Evolutionary conservation across 2,329 filamentous ascomycete species (phyloP).

Genomic region (Pseudocercospora fijiensis): DNA sequence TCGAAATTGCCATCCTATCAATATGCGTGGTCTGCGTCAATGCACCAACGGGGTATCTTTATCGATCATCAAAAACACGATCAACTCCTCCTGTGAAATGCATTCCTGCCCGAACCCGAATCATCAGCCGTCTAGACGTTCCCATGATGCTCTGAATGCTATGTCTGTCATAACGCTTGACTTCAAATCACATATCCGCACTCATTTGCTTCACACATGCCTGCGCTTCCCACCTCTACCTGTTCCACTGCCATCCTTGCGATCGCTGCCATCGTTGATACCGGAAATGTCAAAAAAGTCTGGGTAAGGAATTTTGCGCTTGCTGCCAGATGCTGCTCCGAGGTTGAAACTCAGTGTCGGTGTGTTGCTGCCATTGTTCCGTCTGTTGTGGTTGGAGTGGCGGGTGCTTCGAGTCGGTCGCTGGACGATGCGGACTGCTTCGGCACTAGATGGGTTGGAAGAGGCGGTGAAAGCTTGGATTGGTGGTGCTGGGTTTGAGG

Average conservation of each 20-base stretch:
- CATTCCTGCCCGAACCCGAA: background rate
- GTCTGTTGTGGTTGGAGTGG: constrained; percentile 31
- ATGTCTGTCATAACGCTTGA: background rate
- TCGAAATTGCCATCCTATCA: background rate
- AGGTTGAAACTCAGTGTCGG: constrained; percentile 47
- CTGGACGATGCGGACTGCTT: constrained; percentile 34
- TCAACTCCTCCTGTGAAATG: constrained; percentile 5
- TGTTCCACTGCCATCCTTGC: constrained; percentile 27
- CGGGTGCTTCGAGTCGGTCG: constrained; percentile 24
- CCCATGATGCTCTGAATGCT: constrained; percentile 3
- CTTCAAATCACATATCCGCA: background rate
- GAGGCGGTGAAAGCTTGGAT: constrained; percentile 47
- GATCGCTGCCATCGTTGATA: constrained; percentile 44
- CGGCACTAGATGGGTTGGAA: constrained; percentile 32
- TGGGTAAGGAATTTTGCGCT: constrained; percentile 69
- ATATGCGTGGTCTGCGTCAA: background rate
- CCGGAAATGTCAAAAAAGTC: constrained; percentile 73
- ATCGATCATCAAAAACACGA: background rate
- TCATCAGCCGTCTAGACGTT: background rate
- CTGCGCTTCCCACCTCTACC: constrained; percentile 39
- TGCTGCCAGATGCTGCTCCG: constrained; percentile 66
- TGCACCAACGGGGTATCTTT: constrained; percentile 4
- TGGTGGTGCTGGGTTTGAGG: constrained; percentile 14
- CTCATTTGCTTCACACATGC: constrained; percentile 32
- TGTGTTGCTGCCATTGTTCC: constrained; percentile 36